Base-by-base conservation (phyloP, 208 protist genomes). In the Acanthamoeba culbertsoni region DNA sequence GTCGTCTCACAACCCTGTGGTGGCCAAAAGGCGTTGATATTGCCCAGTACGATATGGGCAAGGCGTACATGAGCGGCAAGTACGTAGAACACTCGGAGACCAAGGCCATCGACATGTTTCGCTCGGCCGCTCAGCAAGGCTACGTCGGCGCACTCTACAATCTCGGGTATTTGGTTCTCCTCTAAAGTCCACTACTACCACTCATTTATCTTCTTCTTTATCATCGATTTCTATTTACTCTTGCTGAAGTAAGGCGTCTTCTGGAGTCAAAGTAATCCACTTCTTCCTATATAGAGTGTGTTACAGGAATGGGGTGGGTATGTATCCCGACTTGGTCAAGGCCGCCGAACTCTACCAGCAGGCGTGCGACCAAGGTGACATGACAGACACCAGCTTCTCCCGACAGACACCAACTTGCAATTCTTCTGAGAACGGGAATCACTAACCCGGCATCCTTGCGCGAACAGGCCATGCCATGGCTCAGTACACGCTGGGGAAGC, bases 31-130 rank as follows among this genome's bases (percentile, higher is more conserved):
- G 77, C 0, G 43, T 86, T 2, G 77, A 86, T 46, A 62, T 86
- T 12, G 77, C 77, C 45, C 51, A 63, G 77, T 86, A 86, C 77
- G 43, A 53, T 46, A 63, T 86, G 77, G 77, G 77, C 77, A 86
- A 86, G 77, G 43, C 46, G 31, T 86, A 86, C 51, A 86, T 86
- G 77, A 86, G 77, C 37, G 77, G 77, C 43, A 86, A 86, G n/a
- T 53, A 77, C 68, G 68, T 77, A n/a, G 68, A 77, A 37, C 68
- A 77, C 35, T 77, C 68, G 42, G 68, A 77, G 42, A 28, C 68
- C 7, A 77, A 77, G 77, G 77, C 77, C n/a, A 62, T 63, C 28
- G 51, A 86, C 20, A 86, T 86, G 77, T 86, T 53, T 46, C 68
- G 68, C 2, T 35, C 46, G 51, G 77, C 77, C 26, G 77, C 77